phyloP scores from a whole-genome alignment of 2,329 filamentous ascomycete species.

The Cordyceps tenuipes region DNA sequence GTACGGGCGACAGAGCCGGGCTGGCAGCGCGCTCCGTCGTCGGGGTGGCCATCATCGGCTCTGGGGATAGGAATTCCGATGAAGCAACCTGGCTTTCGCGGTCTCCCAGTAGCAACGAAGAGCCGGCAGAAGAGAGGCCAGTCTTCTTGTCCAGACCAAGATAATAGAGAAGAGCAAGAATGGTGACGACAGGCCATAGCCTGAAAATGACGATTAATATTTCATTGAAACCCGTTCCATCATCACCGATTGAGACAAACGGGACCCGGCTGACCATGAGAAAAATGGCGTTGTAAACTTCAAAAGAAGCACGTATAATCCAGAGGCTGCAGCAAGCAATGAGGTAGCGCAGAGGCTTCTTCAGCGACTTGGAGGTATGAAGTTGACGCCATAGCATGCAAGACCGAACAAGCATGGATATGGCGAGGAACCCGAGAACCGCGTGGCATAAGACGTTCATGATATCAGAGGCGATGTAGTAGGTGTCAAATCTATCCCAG shows the following conservation, averaged over 20 bases:
- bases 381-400: constrained; percentile 7
- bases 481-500: neutral
- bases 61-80: neutral
- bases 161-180: constrained; percentile 19
- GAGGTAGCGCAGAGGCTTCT: constrained; percentile 15
- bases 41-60: neutral
- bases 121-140: constrained; percentile 20
- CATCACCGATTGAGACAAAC: neutral
- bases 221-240: constrained; percentile 11
- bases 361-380: neutral
- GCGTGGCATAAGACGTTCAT: neutral
- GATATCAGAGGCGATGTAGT: neutral
- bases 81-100: constrained; percentile 6
- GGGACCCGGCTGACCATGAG: neutral
- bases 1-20: neutral
- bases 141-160: constrained; percentile 19
- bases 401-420: constrained; percentile 9
- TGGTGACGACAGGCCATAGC: constrained; percentile 19
- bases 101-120: constrained; percentile 14
- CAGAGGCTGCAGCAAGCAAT: constrained; percentile 18
- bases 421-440: neutral
- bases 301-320: constrained; percentile 19
- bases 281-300: constrained; percentile 20
- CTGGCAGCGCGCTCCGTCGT: constrained; percentile 1
- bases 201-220: constrained; percentile 7